Conservation (phyloP, 2,329 filamentous ascomycete genomes). For the Fusarium armeniacum region DNA sequence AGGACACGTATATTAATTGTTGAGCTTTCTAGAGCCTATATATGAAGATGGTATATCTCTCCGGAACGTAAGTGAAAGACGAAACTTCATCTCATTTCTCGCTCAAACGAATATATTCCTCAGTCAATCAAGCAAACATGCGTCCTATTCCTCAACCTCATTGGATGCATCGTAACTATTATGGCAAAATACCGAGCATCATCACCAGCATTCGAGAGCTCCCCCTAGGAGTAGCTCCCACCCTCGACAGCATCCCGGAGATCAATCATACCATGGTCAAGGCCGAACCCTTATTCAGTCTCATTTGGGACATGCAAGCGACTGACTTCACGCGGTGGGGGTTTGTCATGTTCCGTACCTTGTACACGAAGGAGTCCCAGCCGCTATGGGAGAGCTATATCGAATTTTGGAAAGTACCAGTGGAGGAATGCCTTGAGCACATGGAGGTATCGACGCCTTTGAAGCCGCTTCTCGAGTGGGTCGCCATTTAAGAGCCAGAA, state of each 20-base stretch:
- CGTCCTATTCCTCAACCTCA: constrained; percentile 2
- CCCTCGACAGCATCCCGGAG: constrained; percentile 23
- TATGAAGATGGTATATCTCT: background rate
- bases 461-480: constrained; percentile 16
- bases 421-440: background rate
- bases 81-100: background rate
- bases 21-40: background rate
- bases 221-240: constrained; percentile 5
- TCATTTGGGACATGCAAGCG: constrained; percentile 16
- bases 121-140: background rate
- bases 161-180: background rate
- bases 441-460: constrained; percentile 1
- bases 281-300: background rate
- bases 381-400: constrained; percentile 28
- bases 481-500: constrained; percentile 9
- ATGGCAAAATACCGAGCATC: background rate
- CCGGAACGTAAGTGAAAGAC: background rate
- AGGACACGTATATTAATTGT: background rate
- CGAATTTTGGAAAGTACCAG: constrained; percentile 27
- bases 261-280: background rate
- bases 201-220: constrained; percentile 23
- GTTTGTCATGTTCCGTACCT: constrained; percentile 17
- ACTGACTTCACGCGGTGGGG: constrained; percentile 10
- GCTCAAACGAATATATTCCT: fast-evolving
- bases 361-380: constrained; percentile 14